Evolutionary conservation across 805 yeast genomes (phyloP).

Genomic region (Gaillardinia entomophila): DNA sequence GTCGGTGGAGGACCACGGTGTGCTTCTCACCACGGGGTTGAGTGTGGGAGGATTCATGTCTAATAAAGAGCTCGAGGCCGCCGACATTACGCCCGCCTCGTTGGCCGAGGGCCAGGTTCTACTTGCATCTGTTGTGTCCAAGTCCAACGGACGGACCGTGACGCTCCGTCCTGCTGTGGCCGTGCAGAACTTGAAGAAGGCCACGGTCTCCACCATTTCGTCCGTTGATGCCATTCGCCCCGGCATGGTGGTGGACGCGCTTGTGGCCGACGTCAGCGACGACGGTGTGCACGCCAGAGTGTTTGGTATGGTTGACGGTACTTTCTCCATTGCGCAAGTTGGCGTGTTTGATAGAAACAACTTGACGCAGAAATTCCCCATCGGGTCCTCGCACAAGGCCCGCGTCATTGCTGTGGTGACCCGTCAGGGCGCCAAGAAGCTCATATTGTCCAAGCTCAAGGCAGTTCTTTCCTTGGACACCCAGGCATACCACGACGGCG

Average conservation of each 20-base stretch:
- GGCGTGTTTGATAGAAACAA: conserved; percentile 41
- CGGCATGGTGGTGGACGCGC: conserved; percentile 74
- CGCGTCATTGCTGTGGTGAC: conserved; percentile 58
- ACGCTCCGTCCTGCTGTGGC: conserved; percentile 43
- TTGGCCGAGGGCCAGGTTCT: conserved; percentile 63
- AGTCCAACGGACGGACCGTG: conserved; percentile 50
- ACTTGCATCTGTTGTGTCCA: conserved; percentile 47
- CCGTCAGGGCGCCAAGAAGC: conserved; percentile 46
- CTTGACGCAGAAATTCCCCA: conserved; percentile 56
- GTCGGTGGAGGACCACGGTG: conserved; percentile 91
- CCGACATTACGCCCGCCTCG: conserved; percentile 24
- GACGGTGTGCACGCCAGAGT: conserved; percentile 69
- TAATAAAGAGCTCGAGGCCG: conserved; percentile 51
- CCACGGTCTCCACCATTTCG: conserved; percentile 45
- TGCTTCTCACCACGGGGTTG: conserved; percentile 64
- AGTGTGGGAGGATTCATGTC: conserved; percentile 67
- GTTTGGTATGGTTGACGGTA: conserved; percentile 69
- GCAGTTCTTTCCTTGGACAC: conserved; percentile 38
- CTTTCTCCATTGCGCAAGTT: conserved; percentile 63
- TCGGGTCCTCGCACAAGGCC: conserved; percentile 65
- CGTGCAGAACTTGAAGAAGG: conserved; percentile 41
- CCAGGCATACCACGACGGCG: conserved; percentile 12
- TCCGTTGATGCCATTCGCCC: conserved; percentile 81
- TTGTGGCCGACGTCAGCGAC: conserved; percentile 51
- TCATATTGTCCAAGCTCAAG: conserved; percentile 60